Percentiles rank a stretch among this genome's conserved stretches.
Conservation (phyloP, 495 filamentous ascomycete species). For the Aspergillus indologenus region DNA sequence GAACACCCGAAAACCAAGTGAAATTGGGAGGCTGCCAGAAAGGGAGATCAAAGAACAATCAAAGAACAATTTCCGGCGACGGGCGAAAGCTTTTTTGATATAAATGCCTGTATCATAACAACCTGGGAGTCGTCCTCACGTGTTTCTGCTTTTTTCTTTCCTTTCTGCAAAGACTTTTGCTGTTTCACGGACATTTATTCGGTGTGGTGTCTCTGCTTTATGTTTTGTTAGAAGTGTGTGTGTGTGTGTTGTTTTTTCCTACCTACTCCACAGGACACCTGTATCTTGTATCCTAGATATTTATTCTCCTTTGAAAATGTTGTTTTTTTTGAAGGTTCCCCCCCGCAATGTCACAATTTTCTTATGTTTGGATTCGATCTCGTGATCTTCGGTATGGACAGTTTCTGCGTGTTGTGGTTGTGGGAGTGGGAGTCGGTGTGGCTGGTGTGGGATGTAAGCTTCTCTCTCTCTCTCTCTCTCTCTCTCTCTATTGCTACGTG, state of each 20-base stretch:
- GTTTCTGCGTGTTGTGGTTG: neutral
- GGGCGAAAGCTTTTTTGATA: conserved; percentile 24
- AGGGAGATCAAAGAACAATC: neutral
- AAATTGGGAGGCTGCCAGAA: neutral
- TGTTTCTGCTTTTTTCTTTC: neutral
- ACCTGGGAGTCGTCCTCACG: conserved; percentile 26
- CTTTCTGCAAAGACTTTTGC: neutral
- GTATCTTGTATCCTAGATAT: conserved; percentile 54
- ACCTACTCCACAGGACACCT: conserved; percentile 30
- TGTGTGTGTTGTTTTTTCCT: too few species aligned
- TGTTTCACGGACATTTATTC: conserved; percentile 27
- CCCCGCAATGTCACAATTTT: conserved; percentile 33
- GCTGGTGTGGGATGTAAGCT: too few species aligned
- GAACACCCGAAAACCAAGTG: too few species aligned
- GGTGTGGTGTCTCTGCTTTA: conserved; percentile 35
- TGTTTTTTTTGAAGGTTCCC: conserved; percentile 32
- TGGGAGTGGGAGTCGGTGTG: neutral
- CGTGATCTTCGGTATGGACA: neutral
- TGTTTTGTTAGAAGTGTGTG: conserved; percentile 49
- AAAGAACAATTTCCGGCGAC: conserved; percentile 20
- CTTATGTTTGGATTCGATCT: conserved; percentile 32
- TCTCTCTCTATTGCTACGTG: too few species aligned
- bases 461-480: too few species aligned
- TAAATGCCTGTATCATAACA: conserved; percentile 28
- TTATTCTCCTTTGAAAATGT: conserved; percentile 44